Percentiles rank a stretch among this genome's conserved stretches.
Evolutionary conservation across 768 basidiomycete species (phyloP).

Genomic region (Dioszegia crocea): DNA sequence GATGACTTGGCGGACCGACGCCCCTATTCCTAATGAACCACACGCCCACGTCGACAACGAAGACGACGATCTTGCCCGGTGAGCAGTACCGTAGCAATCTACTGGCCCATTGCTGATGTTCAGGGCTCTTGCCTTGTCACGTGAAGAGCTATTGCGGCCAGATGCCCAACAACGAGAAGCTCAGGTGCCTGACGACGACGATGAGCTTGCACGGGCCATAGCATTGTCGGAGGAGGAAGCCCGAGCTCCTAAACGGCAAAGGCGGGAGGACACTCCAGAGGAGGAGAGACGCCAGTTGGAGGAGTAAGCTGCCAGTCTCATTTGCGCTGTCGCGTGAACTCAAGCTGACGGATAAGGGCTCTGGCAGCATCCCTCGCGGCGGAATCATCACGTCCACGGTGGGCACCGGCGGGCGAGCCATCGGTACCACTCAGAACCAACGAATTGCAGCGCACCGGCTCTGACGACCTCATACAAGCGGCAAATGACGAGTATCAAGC

Average conservation of each 20-base stretch:
- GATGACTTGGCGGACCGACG: slow-evolving; percentile 34
- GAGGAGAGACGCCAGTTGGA: slow-evolving; percentile 35
- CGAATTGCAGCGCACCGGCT: background rate
- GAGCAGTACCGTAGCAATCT: no score
- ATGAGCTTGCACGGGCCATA: slow-evolving; percentile 22
- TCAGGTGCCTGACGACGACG: slow-evolving; percentile 27
- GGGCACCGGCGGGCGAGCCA: background rate
- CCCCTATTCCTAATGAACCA: slow-evolving; percentile 9
- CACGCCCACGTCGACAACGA: slow-evolving; percentile 16
- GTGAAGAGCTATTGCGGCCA: slow-evolving; percentile 3
- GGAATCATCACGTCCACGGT: background rate
- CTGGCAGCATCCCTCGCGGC: slow-evolving; percentile 28
- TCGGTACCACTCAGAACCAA: background rate
- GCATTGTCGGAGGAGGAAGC: slow-evolving; percentile 29
- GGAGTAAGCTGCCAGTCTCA: slow-evolving; percentile 23
- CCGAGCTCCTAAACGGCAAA: slow-evolving; percentile 29
- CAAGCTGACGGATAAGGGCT: slow-evolving; percentile 15
- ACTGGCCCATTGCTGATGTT: background rate
- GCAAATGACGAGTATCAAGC: slow-evolving; percentile 13
- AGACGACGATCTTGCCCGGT: slow-evolving; percentile 36
- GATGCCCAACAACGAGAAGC: background rate
- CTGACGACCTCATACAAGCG: slow-evolving; percentile 5
- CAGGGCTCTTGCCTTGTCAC: slow-evolving; percentile 12
- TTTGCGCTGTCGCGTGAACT: background rate
- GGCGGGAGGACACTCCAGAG: slow-evolving; percentile 37